Evolutionary conservation across 345 rosid species (phyloP).

Genomic region (Brassica cretica): DNA sequence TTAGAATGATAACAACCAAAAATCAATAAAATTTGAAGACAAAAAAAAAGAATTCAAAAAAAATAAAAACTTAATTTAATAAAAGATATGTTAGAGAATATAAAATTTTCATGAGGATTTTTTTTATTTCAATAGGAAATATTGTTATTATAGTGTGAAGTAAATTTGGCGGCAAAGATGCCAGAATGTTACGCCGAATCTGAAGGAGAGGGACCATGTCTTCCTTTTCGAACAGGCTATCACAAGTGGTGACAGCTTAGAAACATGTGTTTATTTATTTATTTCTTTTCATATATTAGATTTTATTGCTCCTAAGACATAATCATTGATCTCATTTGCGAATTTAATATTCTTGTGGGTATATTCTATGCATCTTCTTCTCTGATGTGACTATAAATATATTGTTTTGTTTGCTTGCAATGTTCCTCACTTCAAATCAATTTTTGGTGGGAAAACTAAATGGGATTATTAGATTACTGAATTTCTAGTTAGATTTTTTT

Average conservation of each 20-base stretch:
- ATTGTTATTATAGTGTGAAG: background rate
- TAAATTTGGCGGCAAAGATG: slow-evolving; percentile 39
- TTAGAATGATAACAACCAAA: background rate
- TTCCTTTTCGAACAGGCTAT: slow-evolving; percentile 26
- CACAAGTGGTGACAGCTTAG: slow-evolving; percentile 36
- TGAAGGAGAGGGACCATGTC: slow-evolving; percentile 30
- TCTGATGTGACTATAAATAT: slow-evolving; percentile 11
- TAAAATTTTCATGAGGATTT: no score
- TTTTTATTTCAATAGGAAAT: no score
- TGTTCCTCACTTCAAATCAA: slow-evolving; percentile 7
- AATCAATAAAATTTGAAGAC: background rate
- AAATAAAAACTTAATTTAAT: no score
- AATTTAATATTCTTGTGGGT: slow-evolving; percentile 13
- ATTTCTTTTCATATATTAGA: background rate
- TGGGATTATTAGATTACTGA: slow-evolving; percentile 1
- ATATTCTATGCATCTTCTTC: slow-evolving; percentile 34
- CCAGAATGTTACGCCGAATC: slow-evolving; percentile 36
- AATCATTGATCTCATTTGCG: slow-evolving; percentile 25
- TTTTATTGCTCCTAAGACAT: slow-evolving; percentile 23
- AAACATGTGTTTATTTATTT: slow-evolving; percentile 30
- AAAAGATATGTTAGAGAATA: background rate
- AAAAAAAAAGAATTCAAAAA: no score
- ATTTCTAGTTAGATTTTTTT: background rate
- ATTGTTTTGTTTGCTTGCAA: background rate
- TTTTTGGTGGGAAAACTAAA: slow-evolving; percentile 15